These are phyloP conservation scores for Trichoderma sp. DNA, from an alignment of 2,329 filamentous ascomycete species.

Conservation along the genomic window DNA sequence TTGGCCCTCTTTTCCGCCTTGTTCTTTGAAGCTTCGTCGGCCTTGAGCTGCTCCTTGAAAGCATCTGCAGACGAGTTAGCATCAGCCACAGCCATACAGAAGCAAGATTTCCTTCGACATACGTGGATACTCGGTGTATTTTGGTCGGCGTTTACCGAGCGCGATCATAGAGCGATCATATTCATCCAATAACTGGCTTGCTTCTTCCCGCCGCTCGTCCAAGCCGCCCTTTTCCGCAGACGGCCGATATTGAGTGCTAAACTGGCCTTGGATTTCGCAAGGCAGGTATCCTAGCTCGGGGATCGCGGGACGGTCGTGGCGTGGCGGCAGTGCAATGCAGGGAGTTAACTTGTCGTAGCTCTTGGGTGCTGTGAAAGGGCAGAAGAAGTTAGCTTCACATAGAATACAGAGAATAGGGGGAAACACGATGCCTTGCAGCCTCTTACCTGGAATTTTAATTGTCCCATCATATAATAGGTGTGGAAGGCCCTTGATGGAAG, in stretches of 20 bases:
- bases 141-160: slow-evolving; percentile 43
- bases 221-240: slow-evolving; percentile 38
- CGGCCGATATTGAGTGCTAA: slow-evolving; percentile 41
- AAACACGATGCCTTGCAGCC: not conserved
- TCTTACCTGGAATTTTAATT: slow-evolving; percentile 39
- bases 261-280: slow-evolving; percentile 44
- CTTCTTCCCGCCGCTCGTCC: slow-evolving; percentile 42
- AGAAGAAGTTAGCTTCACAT: not conserved
- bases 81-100: not conserved
- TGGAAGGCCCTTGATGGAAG: slow-evolving; percentile 39
- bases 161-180: slow-evolving; percentile 42
- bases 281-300: slow-evolving; percentile 41
- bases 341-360: slow-evolving; percentile 45
- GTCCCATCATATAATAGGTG: slow-evolving; percentile 38
- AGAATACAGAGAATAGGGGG: not conserved
- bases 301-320: slow-evolving; percentile 38
- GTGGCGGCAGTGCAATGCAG: slow-evolving; percentile 40
- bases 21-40: slow-evolving; percentile 44
- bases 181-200: slow-evolving; percentile 38
- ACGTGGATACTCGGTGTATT: slow-evolving; percentile 47
- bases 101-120: slow-evolving; percentile 19
- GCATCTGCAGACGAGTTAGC: slow-evolving; percentile 30
- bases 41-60: slow-evolving; percentile 46
- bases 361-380: slow-evolving; percentile 34
- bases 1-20: slow-evolving; percentile 46